Conservation (phyloP, 75 land plant genomes). For the Gnetum montanum region DNA sequence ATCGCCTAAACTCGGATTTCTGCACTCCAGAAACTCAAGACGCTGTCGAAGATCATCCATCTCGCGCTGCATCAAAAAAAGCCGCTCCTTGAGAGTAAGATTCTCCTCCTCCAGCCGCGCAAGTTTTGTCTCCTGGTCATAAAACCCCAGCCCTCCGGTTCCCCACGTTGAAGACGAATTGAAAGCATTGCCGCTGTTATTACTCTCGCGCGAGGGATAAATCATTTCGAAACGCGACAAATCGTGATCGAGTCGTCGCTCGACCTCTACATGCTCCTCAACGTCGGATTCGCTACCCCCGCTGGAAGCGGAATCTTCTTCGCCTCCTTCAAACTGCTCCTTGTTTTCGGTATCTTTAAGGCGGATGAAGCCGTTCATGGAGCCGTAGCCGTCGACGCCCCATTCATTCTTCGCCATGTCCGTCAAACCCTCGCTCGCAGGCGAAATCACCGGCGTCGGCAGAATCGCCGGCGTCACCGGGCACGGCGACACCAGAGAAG, state of each 20-base stretch:
- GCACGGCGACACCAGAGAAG: constrained; percentile 78
- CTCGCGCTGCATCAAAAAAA: constrained; percentile 85
- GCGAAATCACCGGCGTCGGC: constrained; percentile 77
- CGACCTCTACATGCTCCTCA: constrained; percentile 81
- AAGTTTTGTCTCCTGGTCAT: constrained; percentile 78
- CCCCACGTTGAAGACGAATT: constrained; percentile 30
- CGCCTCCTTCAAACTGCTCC: constrained; percentile 29
- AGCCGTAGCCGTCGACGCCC: constrained; percentile 92
- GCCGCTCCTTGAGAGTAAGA: constrained; percentile 73
- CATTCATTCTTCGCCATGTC: constrained; percentile 92
- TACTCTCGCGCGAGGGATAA: constrained; percentile 31
- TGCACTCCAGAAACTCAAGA: constrained; percentile 25
- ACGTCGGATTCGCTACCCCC: constrained; percentile 89
- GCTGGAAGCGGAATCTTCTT: constrained; percentile 29
- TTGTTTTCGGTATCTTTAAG: constrained; percentile 37
- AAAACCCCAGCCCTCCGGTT: constrained; percentile 49
- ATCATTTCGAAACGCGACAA: constrained; percentile 91
- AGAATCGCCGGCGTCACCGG: constrained; percentile 86
- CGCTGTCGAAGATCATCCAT: constrained; percentile 58
- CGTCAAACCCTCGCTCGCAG: constrained; percentile 59
- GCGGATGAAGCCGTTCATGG: constrained; percentile 91
- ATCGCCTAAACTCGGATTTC: constrained; percentile 6
- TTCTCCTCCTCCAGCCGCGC: constrained; percentile 92
- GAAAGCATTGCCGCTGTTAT: constrained; percentile 1
- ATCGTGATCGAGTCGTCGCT: constrained; percentile 88